Conservation (phyloP, 2,329 filamentous ascomycete genomes). For the Cyphellophora attinorum region DNA sequence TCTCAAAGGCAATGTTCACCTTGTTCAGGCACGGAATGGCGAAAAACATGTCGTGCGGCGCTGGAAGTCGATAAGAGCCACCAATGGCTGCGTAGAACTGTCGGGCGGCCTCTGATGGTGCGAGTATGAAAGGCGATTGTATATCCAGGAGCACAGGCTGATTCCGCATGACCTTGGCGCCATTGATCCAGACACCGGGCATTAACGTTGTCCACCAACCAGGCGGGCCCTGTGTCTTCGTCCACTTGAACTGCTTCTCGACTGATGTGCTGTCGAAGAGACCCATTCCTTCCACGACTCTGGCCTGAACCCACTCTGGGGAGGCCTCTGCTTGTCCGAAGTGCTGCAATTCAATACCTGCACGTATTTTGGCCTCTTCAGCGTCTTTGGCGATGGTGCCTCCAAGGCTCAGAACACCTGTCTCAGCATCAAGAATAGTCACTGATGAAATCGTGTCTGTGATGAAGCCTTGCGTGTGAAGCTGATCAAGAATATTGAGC, state of each 20-base stretch:
- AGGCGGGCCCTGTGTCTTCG: slow-evolving; percentile 20
- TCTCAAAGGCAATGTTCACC: slow-evolving; percentile 12
- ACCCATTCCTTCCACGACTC: slow-evolving; percentile 6
- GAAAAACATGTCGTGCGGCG: slow-evolving; percentile 11
- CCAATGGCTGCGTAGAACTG: slow-evolving; percentile 14
- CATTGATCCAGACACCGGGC: slow-evolving; percentile 23
- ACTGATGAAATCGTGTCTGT: slow-evolving; percentile 20
- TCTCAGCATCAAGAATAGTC: slow-evolving; percentile 21
- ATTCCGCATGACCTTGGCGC: slow-evolving; percentile 22
- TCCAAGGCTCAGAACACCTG: slow-evolving; percentile 23
- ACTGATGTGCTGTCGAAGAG: slow-evolving; percentile 7
- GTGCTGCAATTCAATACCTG: slow-evolving; percentile 18
- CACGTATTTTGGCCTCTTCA: slow-evolving; percentile 18
- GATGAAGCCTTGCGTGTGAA: slow-evolving; percentile 14
- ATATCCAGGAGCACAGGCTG: slow-evolving; percentile 24
- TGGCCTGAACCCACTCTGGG: slow-evolving; percentile 11
- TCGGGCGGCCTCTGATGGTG: slow-evolving; percentile 9
- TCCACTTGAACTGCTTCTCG: slow-evolving; percentile 22
- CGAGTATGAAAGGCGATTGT: slow-evolving; percentile 17
- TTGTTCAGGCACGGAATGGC: slow-evolving; percentile 16
- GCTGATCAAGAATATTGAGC: slow-evolving; percentile 17
- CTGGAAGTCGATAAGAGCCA: slow-evolving; percentile 9
- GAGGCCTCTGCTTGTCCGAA: slow-evolving; percentile 10
- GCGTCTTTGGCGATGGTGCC: slow-evolving; percentile 20
- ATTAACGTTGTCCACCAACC: slow-evolving; percentile 26